Percentiles rank a stretch among this genome's conserved stretches.
These are phyloP conservation scores for Globisporangium nunn DNA, from an alignment of 352 stramenopile genomes.

Conservation along the genomic window DNA sequence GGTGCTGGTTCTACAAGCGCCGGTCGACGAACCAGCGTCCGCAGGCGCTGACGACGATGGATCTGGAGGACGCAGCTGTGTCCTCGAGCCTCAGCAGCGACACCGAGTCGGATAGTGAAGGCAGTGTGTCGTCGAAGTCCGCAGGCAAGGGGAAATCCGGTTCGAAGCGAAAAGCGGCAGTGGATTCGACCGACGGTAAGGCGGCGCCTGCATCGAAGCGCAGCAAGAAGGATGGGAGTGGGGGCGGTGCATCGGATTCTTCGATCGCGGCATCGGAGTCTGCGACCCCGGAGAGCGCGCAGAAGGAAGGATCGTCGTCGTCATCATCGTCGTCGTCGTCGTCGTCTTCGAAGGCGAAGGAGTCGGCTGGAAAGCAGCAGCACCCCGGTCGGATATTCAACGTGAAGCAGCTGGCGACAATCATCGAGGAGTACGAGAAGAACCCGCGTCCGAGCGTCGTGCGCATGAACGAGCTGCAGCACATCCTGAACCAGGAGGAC, in stretches of 20 bases:
- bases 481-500: conserved; percentile 65
- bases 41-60: conserved; percentile 50
- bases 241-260: background rate
- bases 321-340: background rate
- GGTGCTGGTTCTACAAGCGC: conserved; percentile 86
- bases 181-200: conserved; percentile 17
- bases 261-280: conserved; percentile 1
- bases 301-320: background rate
- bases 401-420: conserved; percentile 76
- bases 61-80: conserved; percentile 36
- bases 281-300: conserved; percentile 7
- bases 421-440: conserved; percentile 84
- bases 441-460: conserved; percentile 54
- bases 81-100: conserved; percentile 58
- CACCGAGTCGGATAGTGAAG: conserved; percentile 61
- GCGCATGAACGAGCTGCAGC: conserved; percentile 63
- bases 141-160: conserved; percentile 16
- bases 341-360: conserved; percentile 2
- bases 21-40: conserved; percentile 70
- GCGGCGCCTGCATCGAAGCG: conserved; percentile 16
- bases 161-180: conserved; percentile 12
- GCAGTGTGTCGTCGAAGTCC: conserved; percentile 20
- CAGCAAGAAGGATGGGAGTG: conserved; percentile 16
- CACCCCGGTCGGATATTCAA: conserved; percentile 75
- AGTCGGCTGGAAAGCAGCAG: conserved; percentile 12